These are phyloP conservation scores for Eurotiales sp. DNA, from an alignment of 2,329 filamentous ascomycete species.

Conservation along the genomic window DNA sequence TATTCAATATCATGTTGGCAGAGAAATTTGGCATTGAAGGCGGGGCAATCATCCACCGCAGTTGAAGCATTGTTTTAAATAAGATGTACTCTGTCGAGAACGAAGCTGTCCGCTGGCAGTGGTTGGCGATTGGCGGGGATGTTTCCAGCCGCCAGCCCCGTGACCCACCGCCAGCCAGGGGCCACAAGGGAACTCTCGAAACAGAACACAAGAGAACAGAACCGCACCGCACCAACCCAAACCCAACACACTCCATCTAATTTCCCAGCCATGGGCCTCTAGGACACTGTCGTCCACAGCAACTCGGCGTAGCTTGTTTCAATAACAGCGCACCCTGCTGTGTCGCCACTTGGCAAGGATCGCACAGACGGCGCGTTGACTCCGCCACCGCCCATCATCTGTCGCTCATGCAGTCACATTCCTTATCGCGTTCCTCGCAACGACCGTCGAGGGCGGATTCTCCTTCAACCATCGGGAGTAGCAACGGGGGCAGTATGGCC, in stretches of 20 bases:
- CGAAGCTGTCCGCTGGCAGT: too few relatives aligned
- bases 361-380: conserved; percentile 6
- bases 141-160: conserved; percentile 6
- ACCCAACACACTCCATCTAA: background rate
- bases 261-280: background rate
- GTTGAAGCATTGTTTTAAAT: too few relatives aligned
- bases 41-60: too few relatives aligned
- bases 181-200: conserved; percentile 1
- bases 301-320: conserved; percentile 8
- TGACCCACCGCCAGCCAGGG: conserved; percentile 16
- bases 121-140: conserved; percentile 5
- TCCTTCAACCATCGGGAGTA: conserved; percentile 44
- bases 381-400: background rate
- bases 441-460: conserved; percentile 62
- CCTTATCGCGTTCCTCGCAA: conserved; percentile 45
- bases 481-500: conserved; percentile 43
- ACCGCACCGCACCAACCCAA: background rate
- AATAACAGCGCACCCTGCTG: background rate
- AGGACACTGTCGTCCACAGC: background rate
- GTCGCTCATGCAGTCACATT: conserved; percentile 19
- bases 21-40: too few relatives aligned
- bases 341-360: background rate
- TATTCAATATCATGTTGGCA: too few relatives aligned
- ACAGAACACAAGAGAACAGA: too few relatives aligned
- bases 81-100: too few relatives aligned